phyloP scores from a whole-genome alignment of 768 basidiomycete species.

The Suillus subaureus region DNA sequence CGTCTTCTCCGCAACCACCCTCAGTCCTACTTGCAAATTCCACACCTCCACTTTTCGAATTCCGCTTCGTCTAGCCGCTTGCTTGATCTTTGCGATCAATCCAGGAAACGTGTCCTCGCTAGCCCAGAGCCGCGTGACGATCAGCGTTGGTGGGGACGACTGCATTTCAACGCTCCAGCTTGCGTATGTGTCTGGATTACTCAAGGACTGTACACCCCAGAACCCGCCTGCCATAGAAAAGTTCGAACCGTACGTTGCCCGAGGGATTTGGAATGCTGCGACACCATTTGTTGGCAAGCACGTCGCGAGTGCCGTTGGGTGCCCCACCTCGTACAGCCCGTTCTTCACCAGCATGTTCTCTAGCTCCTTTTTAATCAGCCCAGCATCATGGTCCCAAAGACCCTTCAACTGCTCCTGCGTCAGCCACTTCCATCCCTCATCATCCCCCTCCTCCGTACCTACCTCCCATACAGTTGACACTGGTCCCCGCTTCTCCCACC shows the following conservation, averaged over 20 bases:
- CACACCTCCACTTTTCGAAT: constrained; percentile 48
- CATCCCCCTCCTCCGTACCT: constrained; percentile 4
- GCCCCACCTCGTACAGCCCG: constrained; percentile 11
- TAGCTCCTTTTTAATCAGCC: constrained; percentile 38
- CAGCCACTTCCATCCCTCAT: constrained; percentile 32
- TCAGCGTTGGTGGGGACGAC: constrained; percentile 35
- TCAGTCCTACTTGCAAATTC: constrained; percentile 42
- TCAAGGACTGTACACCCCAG: constrained; percentile 23
- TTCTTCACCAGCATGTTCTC: constrained; percentile 12
- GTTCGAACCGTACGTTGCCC: constrained; percentile 27
- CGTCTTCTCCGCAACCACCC: constrained; percentile 24
- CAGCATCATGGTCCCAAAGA: constrained; percentile 45
- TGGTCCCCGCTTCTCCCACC: constrained; percentile 46
- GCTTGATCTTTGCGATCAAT: constrained; percentile 38
- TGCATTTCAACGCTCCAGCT: constrained; percentile 49
- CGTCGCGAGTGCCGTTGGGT: constrained; percentile 29
- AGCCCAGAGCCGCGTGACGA: constrained; percentile 45
- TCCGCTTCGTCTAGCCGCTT: constrained; percentile 36
- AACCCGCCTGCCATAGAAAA: constrained; percentile 18
- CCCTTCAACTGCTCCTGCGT: constrained; percentile 36
- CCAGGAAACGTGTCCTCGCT: constrained; percentile 31
- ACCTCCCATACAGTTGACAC: constrained; percentile 45
- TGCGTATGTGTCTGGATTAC: constrained; percentile 33
- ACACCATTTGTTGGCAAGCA: constrained; percentile 51
- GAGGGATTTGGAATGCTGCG: constrained; percentile 43